Percentiles rank a stretch among this genome's conserved stretches.
Evolutionary conservation across 1,139 yeast species (phyloP).

Genomic region (Zygoascus hellenicus): DNA sequence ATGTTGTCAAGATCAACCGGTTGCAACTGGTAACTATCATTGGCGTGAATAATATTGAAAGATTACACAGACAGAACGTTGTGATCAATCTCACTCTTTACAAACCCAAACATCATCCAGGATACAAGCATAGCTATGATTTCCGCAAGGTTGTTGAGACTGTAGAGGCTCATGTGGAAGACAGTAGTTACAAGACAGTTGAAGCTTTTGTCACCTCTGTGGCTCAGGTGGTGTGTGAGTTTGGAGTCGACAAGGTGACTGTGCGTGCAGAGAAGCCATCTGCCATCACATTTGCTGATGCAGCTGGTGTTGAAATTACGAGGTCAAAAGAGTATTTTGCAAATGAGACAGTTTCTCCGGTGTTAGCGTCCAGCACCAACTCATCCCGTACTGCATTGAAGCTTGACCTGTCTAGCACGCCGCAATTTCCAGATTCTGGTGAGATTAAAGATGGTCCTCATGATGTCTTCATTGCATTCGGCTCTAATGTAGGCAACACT

Average conservation of each 20-base stretch:
- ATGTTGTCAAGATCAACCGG: slow-evolving; percentile 45
- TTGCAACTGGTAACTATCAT: slow-evolving; percentile 66
- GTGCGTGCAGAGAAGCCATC: slow-evolving; percentile 79
- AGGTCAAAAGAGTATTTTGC: slow-evolving; percentile 41
- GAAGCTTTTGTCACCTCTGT: slow-evolving; percentile 82
- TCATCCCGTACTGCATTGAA: background rate
- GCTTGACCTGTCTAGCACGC: slow-evolving; percentile 1
- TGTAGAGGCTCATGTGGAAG: slow-evolving; percentile 53
- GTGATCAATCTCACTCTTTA: slow-evolving; percentile 49
- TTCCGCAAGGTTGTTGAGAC: slow-evolving; percentile 30
- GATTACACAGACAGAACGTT: slow-evolving; percentile 72
- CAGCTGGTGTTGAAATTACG: slow-evolving; percentile 77
- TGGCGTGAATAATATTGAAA: slow-evolving; percentile 88
- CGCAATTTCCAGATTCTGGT: slow-evolving; percentile 25
- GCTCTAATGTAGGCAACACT: slow-evolving; percentile 78
- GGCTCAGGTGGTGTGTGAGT: slow-evolving; percentile 53
- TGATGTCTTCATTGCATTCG: slow-evolving; percentile 75
- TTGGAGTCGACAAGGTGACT: slow-evolving; percentile 38
- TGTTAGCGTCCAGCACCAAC: background rate
- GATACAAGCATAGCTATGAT: slow-evolving; percentile 27
- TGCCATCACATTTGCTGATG: slow-evolving; percentile 80
- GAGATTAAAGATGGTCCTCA: slow-evolving; percentile 34
- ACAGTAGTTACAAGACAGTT: slow-evolving; percentile 78
- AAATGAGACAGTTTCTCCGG: slow-evolving; percentile 9
- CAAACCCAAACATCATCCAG: slow-evolving; percentile 22